These are phyloP conservation scores for Fusarium buharicum DNA, from an alignment of 2,329 filamentous ascomycete genomes.

Conservation along the genomic window DNA sequence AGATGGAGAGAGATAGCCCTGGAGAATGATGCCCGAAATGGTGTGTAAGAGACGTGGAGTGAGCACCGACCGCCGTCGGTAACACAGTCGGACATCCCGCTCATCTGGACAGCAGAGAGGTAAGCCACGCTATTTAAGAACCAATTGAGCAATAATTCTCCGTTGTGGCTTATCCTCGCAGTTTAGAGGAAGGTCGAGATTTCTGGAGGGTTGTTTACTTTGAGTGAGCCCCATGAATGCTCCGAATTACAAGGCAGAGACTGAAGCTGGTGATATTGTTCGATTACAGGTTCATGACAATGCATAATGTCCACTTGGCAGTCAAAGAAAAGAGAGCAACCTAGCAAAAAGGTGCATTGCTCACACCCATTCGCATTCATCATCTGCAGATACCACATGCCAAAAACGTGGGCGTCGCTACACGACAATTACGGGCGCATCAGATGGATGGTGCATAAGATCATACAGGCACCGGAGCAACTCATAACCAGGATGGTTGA, in stretches of 20 bases:
- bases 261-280: conserved; percentile 4
- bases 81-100: background rate
- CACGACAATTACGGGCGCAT: background rate
- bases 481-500: background rate
- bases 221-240: conserved; percentile 8
- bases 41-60: conserved; percentile 3
- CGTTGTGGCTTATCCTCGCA: conserved; percentile 28
- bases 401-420: conserved; percentile 27
- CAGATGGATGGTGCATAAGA: conserved; percentile 12
- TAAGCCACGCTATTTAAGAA: conserved; percentile 1
- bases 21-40: conserved; percentile 32
- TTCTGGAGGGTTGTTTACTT: background rate
- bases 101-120: background rate
- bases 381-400: conserved; percentile 23
- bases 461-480: background rate
- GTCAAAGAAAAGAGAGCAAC: background rate
- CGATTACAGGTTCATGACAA: conserved; percentile 3
- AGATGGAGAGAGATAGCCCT: conserved; percentile 5
- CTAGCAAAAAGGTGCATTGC: too few relatives aligned
- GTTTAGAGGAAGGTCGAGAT: conserved; percentile 25
- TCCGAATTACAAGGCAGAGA: conserved; percentile 19
- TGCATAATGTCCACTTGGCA: background rate
- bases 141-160: conserved; percentile 20
- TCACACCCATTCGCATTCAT: background rate
- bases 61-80: conserved; percentile 6